These are phyloP conservation scores for Leptographium wingfieldii DNA, from an alignment of 2,329 filamentous ascomycete genomes.

Conservation along the genomic window DNA sequence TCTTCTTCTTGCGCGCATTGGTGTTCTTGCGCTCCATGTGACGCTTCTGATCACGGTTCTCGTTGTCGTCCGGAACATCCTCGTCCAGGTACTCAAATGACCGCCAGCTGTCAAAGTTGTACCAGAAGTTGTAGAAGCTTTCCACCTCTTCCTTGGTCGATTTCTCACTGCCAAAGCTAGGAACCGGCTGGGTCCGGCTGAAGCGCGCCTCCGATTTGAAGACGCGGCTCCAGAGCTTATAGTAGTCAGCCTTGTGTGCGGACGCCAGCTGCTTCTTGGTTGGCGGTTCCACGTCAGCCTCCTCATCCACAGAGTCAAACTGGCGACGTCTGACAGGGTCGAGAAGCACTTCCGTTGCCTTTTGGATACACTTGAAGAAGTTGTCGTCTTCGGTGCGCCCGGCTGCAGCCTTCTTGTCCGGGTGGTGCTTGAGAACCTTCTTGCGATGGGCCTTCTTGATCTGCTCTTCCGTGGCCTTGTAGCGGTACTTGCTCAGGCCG, in stretches of 20 bases:
- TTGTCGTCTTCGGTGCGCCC: slow-evolving; percentile 84
- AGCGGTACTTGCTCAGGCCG: slow-evolving; percentile 84
- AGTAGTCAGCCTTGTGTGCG: slow-evolving; percentile 71
- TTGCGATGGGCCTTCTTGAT: slow-evolving; percentile 98
- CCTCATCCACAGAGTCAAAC: slow-evolving; percentile 93
- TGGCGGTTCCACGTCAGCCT: slow-evolving; percentile 82
- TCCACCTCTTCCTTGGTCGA: slow-evolving; percentile 83
- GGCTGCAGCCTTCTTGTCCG: slow-evolving; percentile 93
- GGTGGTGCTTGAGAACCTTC: slow-evolving; percentile 98
- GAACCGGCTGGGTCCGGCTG: slow-evolving; percentile 82
- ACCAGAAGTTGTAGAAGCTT: slow-evolving; percentile 98
- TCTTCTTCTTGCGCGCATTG: slow-evolving; percentile 97
- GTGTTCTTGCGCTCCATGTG: slow-evolving; percentile 98
- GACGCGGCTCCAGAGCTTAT: slow-evolving; percentile 83
- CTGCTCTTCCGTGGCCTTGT: slow-evolving; percentile 87
- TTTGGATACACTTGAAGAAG: slow-evolving; percentile 99
- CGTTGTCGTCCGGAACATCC: slow-evolving; percentile 96
- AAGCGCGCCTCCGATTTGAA: slow-evolving; percentile 91
- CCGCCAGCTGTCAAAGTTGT: slow-evolving; percentile 97
- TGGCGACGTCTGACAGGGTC: slow-evolving; percentile 89
- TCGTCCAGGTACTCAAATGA: slow-evolving; percentile 98
- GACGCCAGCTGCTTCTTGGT: slow-evolving; percentile 65
- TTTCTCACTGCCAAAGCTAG: slow-evolving; percentile 71
- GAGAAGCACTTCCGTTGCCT: slow-evolving; percentile 83
- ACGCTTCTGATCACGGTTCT: slow-evolving; percentile 97